A percentile compares a stretch with the other conserved stretches of the same genome.
Conservation (phyloP, 75 land plant genomes). For the Chamaecyparis obtusa region DNA sequence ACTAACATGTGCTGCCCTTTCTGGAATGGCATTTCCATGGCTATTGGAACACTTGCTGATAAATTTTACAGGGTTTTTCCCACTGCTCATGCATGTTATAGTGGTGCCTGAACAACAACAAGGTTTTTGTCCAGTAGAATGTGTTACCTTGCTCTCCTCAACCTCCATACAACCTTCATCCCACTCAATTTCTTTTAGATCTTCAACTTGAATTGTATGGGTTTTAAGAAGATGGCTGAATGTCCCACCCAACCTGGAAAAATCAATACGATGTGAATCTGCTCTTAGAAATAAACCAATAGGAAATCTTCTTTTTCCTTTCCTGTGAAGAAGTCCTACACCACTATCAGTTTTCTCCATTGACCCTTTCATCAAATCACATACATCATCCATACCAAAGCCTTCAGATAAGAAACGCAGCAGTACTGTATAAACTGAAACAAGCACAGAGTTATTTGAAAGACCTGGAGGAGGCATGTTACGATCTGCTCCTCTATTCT, state of each 20-base stretch:
- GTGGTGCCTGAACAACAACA: conserved; percentile 76
- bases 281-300: conserved; percentile 52
- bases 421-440: conserved; percentile 86
- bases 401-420: conserved; percentile 94
- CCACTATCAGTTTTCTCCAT: conserved; percentile 16
- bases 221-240: conserved; percentile 69
- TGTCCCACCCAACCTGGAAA: conserved; percentile 90
- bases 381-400: conserved; percentile 36
- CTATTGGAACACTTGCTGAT: conserved; percentile 34
- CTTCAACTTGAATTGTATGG: conserved; percentile 37
- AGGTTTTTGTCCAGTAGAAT: conserved; percentile 69
- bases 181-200: conserved; percentile 69
- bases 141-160: conserved; percentile 58
- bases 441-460: conserved; percentile 77
- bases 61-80: conserved; percentile 37
- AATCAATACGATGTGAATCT: conserved; percentile 52
- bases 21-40: conserved; percentile 44
- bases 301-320: conserved; percentile 56
- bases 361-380: conserved; percentile 28
- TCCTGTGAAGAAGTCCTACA: conserved; percentile 77
- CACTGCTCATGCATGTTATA: conserved; percentile 24
- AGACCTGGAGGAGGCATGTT: conserved; percentile 68
- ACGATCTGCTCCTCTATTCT: conserved; percentile 72
- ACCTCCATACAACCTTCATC: conserved; percentile 86
- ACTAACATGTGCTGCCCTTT: conserved; percentile 53